Percentiles rank a stretch among this genome's conserved stretches.
Evolutionary conservation across 208 protist genomes (phyloP).

Genomic region (Leishmania guyanensis): DNA sequence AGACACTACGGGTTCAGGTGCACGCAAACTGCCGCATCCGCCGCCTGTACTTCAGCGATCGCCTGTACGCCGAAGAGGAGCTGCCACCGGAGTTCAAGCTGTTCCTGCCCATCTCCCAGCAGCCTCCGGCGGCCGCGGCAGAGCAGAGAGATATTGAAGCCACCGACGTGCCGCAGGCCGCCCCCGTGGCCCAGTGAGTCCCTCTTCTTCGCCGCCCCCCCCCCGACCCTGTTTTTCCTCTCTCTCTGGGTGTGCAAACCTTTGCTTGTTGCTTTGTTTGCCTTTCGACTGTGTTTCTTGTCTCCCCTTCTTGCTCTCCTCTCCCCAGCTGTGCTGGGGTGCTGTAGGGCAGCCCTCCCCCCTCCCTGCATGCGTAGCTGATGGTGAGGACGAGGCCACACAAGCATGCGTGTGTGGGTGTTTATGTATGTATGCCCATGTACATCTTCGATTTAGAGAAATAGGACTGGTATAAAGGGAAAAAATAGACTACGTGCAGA

Average conservation of each 20-base stretch:
- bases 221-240: neutral
- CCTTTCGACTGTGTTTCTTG: neutral
- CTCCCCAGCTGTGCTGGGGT: neutral
- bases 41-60: conserved; percentile 99
- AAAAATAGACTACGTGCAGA: neutral
- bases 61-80: conserved; percentile 99
- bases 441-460: conserved; percentile 8
- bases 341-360: neutral
- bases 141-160: conserved; percentile 26
- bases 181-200: conserved; percentile 19
- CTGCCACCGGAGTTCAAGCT: conserved; percentile 99
- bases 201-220: neutral
- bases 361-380: neutral
- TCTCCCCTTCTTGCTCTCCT: neutral
- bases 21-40: conserved; percentile 99
- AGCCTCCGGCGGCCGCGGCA: conserved; percentile 28
- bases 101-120: conserved; percentile 94
- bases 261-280: neutral
- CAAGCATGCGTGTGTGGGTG: conserved; percentile 7
- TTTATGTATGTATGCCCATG: conserved; percentile 4
- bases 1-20: conserved; percentile 98
- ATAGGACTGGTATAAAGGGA: neutral
- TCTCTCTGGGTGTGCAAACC: neutral
- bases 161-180: conserved; percentile 17
- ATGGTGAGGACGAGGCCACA: neutral